Evolutionary conservation across 1,284 basidiomycete genomes (phyloP).

Genomic region (Lentinus polychrous): DNA sequence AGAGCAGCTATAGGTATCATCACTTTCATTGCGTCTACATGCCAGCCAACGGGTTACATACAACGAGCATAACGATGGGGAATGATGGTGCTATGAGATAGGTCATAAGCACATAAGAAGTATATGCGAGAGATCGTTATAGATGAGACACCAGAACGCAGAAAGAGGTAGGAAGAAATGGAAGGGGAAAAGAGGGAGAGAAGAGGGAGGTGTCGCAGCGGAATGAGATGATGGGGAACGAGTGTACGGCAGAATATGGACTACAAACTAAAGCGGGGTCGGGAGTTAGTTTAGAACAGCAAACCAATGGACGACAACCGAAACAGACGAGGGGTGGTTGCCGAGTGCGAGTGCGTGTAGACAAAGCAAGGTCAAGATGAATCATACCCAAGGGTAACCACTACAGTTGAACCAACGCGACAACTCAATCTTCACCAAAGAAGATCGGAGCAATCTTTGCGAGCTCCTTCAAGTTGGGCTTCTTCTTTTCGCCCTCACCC

Average conservation of each 20-base stretch:
- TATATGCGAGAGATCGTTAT: no score
- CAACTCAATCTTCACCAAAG: background rate
- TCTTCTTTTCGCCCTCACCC: background rate
- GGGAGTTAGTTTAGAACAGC: background rate
- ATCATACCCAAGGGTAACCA: background rate
- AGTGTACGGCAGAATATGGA: constrained; percentile 1
- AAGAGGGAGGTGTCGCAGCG: constrained; percentile 7
- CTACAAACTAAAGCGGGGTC: background rate
- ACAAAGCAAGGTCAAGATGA: background rate
- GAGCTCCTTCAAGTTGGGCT: background rate
- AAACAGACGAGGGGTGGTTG: background rate
- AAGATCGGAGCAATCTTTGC: constrained; percentile 1
- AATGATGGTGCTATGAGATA: no score
- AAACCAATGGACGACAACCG: no score
- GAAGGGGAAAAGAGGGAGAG: background rate
- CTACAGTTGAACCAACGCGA: background rate
- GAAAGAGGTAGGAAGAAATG: background rate
- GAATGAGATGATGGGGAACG: background rate
- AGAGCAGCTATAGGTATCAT: no score
- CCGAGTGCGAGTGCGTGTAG: background rate
- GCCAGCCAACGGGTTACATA: constrained; percentile 1
- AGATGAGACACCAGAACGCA: background rate
- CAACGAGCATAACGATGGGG: background rate
- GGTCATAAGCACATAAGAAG: no score
- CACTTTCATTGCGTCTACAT: background rate